Evolutionary conservation across 139 green algal genomes (phyloP), one percentile per base, ranked within the genome.

Genomic region (Edaphochlamys debaryana): DNA sequence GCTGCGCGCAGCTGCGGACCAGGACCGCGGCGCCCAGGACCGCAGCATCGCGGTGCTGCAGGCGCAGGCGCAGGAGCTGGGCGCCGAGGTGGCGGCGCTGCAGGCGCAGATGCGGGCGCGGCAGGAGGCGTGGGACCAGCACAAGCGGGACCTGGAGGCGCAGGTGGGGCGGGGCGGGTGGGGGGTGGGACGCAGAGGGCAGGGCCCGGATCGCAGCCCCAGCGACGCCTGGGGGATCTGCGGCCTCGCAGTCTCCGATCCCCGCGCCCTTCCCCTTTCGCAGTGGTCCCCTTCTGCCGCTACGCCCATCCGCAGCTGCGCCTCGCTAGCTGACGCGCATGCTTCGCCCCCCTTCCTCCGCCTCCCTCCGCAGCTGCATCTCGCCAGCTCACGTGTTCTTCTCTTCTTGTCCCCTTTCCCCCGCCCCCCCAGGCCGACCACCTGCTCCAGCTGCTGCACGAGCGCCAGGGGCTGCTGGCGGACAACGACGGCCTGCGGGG

Each of bases 41-140:
- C 42, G 36, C 32, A 34, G 20, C 41, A 40, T 67, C 4, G 42
- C 67, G 27, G 42, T 23, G 19, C n/a, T 74, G 25, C 42, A 73
- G 32, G 41, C 60, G 27, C 75, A 69, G 56, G 38, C 25, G 13
- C 48, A 69, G 27, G 13, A 42, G 27, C 73, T 63, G 58, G 23
- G 40, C 1, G 76, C 62, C 29, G 62, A 82, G 76, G 30, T 73
- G 20, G 63, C 19, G 9, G 15, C 41, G 6, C 75, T 81, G 50
- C 60, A 38, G 32, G 41, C 76, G 54, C 42, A 64, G 42, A 50
- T 82, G 63, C 34, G 25, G 0, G 45, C 41, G 62, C 64, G 66
- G n/a, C 32, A 73, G 63, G 76, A 73, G 45, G 45, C 76, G 27
- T 82, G 76, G 76, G 76, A 64, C 15, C 56, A 82, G 42, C 76